Evolutionary conservation across 305 asterid genomes (phyloP).

Genomic region (Fraxinus nigra): DNA sequence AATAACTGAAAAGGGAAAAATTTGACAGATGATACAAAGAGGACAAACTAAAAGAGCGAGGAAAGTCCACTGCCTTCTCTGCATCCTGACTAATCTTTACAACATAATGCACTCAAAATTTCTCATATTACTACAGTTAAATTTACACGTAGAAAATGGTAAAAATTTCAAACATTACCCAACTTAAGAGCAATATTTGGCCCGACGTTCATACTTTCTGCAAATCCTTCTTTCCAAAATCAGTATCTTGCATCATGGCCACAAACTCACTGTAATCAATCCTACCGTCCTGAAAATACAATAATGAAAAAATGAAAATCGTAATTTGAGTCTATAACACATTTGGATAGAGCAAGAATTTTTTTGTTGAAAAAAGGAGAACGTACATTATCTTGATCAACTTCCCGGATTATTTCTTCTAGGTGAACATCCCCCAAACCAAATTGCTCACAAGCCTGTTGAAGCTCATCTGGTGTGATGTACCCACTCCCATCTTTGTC

Average conservation of each 20-base stretch:
- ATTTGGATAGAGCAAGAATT: background rate
- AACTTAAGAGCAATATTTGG: conserved; percentile 28
- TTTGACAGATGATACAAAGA: conserved; percentile 16
- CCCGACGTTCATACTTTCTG: conserved; percentile 32
- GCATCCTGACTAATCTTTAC: conserved; percentile 31
- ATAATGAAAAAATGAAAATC: background rate
- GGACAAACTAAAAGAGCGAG: conserved; percentile 14
- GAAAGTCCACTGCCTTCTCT: conserved; percentile 8
- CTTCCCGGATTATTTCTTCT: conserved; percentile 73
- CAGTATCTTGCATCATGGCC: conserved; percentile 73
- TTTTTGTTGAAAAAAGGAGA: conserved; percentile 8
- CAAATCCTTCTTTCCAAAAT: conserved; percentile 43
- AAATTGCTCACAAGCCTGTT: conserved; percentile 71
- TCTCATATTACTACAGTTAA: conserved; percentile 20
- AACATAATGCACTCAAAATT: conserved; percentile 10
- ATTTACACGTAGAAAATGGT: conserved; percentile 24
- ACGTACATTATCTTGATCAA: conserved; percentile 73
- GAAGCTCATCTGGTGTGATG: conserved; percentile 84
- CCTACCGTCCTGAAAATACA: conserved; percentile 57
- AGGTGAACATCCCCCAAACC: conserved; percentile 58
- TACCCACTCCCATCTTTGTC: conserved; percentile 89
- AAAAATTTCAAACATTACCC: conserved; percentile 14
- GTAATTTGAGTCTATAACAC: background rate
- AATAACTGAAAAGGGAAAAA: background rate
- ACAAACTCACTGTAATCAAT: conserved; percentile 74